Conservation (phyloP, 495 filamentous ascomycete genomes). For the Apiosordaria backusii region DNA sequence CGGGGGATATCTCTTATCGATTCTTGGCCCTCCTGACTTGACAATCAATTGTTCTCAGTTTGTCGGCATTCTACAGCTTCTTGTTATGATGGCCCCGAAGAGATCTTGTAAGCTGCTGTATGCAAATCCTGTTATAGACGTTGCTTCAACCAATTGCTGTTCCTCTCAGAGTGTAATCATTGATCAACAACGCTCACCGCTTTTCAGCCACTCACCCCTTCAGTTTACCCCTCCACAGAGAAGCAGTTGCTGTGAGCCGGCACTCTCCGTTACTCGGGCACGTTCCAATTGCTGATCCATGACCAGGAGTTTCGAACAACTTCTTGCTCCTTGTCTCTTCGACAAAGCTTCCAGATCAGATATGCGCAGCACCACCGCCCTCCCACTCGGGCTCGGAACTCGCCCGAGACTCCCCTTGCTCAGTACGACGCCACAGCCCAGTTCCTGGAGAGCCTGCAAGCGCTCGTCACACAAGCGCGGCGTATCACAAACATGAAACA, state of each 20-base stretch:
- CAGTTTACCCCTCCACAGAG: neutral
- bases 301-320: too few relatives aligned
- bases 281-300: too few relatives aligned
- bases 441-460: neutral
- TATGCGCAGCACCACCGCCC: neutral
- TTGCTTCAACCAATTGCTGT: too few relatives aligned
- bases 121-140: too few relatives aligned
- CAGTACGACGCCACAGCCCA: constrained; percentile 3
- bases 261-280: neutral
- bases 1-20: neutral
- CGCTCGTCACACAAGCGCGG: neutral
- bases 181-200: too few relatives aligned
- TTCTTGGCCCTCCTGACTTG: too few relatives aligned
- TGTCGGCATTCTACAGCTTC: too few relatives aligned
- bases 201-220: neutral
- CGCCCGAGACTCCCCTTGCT: neutral
- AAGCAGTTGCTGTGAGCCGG: neutral
- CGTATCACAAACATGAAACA: constrained; percentile 13
- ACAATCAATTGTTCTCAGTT: too few relatives aligned
- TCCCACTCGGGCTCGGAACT: neutral
- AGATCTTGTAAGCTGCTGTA: too few relatives aligned
- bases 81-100: too few relatives aligned
- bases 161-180: too few relatives aligned
- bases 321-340: too few relatives aligned
- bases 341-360: neutral